Evolutionary conservation across 1,139 yeast genomes (phyloP), one percentile per base, ranked within the genome.

Genomic region (Geotrichum histeridarum): DNA sequence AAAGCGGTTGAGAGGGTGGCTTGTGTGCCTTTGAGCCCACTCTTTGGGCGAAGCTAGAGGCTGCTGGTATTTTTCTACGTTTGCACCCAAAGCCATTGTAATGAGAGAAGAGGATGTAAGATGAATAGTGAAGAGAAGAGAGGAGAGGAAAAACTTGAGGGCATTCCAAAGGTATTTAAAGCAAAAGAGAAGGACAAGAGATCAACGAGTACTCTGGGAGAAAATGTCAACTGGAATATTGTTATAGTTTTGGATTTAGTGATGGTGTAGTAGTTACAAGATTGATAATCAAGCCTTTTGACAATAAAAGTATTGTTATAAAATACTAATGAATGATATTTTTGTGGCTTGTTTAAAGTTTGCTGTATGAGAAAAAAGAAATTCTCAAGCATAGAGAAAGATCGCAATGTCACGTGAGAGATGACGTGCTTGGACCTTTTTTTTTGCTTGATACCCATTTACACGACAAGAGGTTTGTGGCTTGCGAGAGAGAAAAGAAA

Each of bases 41-140:
- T 27, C 27, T 31, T 48, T 42, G 3, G 55, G 42, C 8, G 55
- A 47, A 4, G 42, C 47, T 4, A 11, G 31, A n/a, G 47, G 47
- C 36, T 49, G 47, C 7, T 41, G 4, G 38, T 11, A 49, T 9
- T 33, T 15, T 42, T 49, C 47, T n/a, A 49, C 51, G 22, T 2
- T 6, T 9, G 42, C 49, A 5, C 49, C 49, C 14, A 18, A 11
- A 22, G 8, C 7, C 44, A 41, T 41, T 41, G 9, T 17, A 14
- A 22, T n/a, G n/a, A n/a, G n/a, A n/a, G n/a, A n/a, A n/a, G n/a
- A n/a, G n/a, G n/a, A n/a, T n/a, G n/a, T n/a, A n/a, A n/a, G 38
- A 11, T 6, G n/a, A 11, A 35, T n/a, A 11, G 38, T 12, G n/a
- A 35, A 15, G 35, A 36, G 15, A n/a, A 36, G 27, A 38, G 27